phyloP scores from a whole-genome alignment of 257 asterid species.

The Penstemon eatonii region DNA sequence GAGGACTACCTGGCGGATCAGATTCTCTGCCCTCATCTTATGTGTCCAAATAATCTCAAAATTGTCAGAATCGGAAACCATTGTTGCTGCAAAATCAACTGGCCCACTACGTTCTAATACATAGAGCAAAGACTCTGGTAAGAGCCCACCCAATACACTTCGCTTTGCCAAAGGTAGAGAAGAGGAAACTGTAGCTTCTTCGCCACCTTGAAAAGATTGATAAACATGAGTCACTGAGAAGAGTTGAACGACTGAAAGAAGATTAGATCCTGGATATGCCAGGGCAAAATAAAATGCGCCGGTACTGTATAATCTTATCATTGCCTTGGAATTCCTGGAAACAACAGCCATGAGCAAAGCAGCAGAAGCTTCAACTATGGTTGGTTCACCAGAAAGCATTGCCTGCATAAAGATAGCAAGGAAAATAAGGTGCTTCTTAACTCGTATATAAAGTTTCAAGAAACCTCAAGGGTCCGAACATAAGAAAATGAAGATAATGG shows the following conservation, averaged over 20 bases:
- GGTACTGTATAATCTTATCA: slow-evolving; percentile 93
- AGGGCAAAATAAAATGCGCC: slow-evolving; percentile 94
- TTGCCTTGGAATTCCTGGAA: slow-evolving; percentile 96
- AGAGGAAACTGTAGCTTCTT: slow-evolving; percentile 95
- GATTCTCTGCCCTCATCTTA: slow-evolving; percentile 96
- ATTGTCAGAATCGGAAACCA: slow-evolving; percentile 99
- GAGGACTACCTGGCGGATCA: slow-evolving; percentile 77
- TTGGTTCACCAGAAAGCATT: slow-evolving; percentile 95
- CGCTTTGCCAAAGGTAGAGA: slow-evolving; percentile 95
- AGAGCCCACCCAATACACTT: slow-evolving; percentile 97
- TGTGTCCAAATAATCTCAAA: slow-evolving; percentile 99
- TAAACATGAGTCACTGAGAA: slow-evolving; percentile 88
- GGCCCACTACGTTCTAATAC: slow-evolving; percentile 98
- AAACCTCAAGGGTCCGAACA: no score
- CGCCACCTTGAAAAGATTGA: slow-evolving; percentile 99
- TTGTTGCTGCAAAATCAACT: slow-evolving; percentile 90
- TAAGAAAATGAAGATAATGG: no score
- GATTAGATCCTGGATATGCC: slow-evolving; percentile 99
- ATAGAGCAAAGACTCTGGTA: slow-evolving; percentile 97
- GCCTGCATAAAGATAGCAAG: slow-evolving; percentile 49
- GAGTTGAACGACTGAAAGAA: slow-evolving; percentile 83
- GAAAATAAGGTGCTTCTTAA: neutral
- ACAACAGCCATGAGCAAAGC: slow-evolving; percentile 90
- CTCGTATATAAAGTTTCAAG: no score
- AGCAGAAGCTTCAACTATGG: slow-evolving; percentile 89